phyloP scores from a whole-genome alignment of 2,329 filamentous ascomycete species.

The Botrytis squamosa region DNA sequence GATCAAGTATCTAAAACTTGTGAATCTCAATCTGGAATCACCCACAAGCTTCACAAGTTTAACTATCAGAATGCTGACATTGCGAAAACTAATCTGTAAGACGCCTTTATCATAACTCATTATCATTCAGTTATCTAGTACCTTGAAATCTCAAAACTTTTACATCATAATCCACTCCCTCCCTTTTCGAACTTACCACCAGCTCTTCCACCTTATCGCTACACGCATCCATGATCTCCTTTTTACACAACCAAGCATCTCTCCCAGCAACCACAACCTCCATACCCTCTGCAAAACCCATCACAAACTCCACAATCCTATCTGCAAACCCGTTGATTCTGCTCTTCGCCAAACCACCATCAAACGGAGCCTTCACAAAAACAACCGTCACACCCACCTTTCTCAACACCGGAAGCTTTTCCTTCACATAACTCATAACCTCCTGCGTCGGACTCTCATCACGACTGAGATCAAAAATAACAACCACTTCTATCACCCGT shows the following conservation, averaged over 20 bases:
- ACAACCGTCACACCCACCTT: not conserved
- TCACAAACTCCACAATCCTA: not conserved
- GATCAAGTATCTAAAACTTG: not conserved
- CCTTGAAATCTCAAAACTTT: not conserved
- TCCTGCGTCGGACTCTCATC: not conserved
- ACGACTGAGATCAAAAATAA: not conserved
- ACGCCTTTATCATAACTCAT: not conserved
- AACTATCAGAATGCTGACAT: not conserved
- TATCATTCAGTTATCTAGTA: not conserved
- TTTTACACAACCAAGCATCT: not conserved
- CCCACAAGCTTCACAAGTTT: not conserved
- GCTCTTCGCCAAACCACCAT: not conserved
- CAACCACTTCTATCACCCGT: not conserved
- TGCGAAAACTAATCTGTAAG: not conserved
- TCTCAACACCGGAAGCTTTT: not conserved
- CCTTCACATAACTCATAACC: not conserved
- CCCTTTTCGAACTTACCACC: not conserved
- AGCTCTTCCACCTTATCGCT: not conserved
- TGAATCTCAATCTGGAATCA: not conserved
- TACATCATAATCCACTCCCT: not conserved
- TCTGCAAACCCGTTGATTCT: not conserved
- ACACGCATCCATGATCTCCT: not conserved
- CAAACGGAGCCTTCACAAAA: not conserved
- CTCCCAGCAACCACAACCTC: not conserved
- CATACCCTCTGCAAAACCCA: not conserved